Conservation (phyloP, 164 flowering plant genomes). For the Umbilicus rupestris region DNA sequence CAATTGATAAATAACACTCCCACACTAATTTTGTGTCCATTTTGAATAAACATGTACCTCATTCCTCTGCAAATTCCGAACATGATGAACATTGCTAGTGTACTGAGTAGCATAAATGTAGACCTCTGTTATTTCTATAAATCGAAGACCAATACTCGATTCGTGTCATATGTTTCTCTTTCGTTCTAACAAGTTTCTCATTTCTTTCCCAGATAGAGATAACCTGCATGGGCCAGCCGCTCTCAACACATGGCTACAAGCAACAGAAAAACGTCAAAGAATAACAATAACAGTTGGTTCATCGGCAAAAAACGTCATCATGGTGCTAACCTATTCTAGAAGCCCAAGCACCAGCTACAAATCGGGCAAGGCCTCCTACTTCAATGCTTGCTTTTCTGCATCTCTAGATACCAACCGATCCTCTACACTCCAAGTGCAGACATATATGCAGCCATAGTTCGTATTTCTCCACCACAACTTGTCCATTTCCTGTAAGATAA, state of each 20-base stretch:
- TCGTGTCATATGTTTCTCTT: not conserved
- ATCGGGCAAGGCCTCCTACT: slow-evolving; percentile 4
- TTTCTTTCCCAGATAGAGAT: slow-evolving; percentile 57
- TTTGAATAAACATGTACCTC: too few species aligned
- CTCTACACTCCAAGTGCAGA: not conserved
- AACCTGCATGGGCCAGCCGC: slow-evolving; percentile 54
- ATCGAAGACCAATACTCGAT: not conserved
- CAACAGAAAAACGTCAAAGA: slow-evolving; percentile 31
- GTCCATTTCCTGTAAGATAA: too few species aligned
- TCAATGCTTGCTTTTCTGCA: slow-evolving; percentile 6
- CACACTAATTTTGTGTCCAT: not conserved
- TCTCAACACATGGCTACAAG: slow-evolving; percentile 59
- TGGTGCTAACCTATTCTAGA: slow-evolving; percentile 67
- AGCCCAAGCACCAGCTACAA: slow-evolving; percentile 2
- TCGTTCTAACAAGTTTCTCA: too few species aligned
- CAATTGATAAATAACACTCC: too few species aligned
- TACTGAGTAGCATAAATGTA: not conserved
- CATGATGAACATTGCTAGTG: too few species aligned
- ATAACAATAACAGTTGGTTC: slow-evolving; percentile 47
- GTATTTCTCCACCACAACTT: too few species aligned
- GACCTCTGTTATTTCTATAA: not conserved
- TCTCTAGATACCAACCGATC: not conserved
- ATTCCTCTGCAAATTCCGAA: too few species aligned
- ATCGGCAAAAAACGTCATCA: slow-evolving; percentile 75
- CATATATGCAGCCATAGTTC: not conserved